phyloP scores from a whole-genome alignment of 441 rosid species.

The Populus hybrid region DNA sequence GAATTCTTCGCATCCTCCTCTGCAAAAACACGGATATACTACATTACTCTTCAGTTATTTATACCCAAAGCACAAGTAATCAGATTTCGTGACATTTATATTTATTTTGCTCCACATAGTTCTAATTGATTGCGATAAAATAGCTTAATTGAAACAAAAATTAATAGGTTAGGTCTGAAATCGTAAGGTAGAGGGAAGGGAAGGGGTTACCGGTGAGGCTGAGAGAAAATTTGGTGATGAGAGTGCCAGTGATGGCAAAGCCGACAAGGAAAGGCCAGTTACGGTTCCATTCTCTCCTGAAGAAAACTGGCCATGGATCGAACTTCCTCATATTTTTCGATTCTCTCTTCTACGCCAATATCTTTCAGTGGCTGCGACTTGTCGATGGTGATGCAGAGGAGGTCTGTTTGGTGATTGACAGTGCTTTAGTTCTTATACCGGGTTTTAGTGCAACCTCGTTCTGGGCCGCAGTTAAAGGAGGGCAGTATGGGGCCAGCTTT shows the following conservation, averaged over 20 bases:
- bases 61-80: not conserved
- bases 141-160: not conserved
- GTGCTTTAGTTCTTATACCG: not conserved
- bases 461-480: not conserved
- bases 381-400: not conserved
- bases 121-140: not conserved
- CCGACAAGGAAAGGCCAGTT: constrained; percentile 92
- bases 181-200: not conserved
- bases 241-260: constrained; percentile 69
- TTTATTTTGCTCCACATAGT: not conserved
- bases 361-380: not conserved
- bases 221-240: constrained; percentile 72
- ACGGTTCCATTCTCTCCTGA: constrained; percentile 80
- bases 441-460: not conserved
- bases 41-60: not conserved
- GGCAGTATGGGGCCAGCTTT: not conserved
- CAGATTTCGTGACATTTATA: not conserved
- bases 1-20: constrained; percentile 93
- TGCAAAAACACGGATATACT: constrained; percentile 20
- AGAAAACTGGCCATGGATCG: constrained; percentile 98
- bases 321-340: constrained; percentile 46
- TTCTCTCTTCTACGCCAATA: not conserved
- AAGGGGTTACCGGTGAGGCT: constrained; percentile 60
- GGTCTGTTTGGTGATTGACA: not conserved
- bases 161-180: not conserved